phyloP scores from a whole-genome alignment of 2,329 filamentous ascomycete species.

The Penicillium sp. region DNA sequence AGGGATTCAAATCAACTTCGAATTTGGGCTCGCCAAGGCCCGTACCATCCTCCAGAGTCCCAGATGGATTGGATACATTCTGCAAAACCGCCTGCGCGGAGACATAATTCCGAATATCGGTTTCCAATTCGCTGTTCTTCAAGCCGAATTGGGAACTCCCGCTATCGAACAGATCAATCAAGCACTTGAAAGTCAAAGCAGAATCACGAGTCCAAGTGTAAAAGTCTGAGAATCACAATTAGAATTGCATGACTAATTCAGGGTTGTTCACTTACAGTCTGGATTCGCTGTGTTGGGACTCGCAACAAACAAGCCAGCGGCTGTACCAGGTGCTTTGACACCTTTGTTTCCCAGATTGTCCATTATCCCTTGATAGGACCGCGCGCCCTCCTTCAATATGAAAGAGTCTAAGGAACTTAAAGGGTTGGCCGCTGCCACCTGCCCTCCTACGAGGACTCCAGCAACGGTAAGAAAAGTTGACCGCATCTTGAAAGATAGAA shows the following conservation, averaged over 20 bases:
- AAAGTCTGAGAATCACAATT: constrained; percentile 56
- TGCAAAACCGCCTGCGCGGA: constrained; percentile 66
- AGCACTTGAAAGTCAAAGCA: constrained; percentile 65
- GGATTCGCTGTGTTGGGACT: constrained; percentile 54
- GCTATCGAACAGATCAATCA: constrained; percentile 63
- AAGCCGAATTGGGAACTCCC: background rate
- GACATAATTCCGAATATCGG: constrained; percentile 67
- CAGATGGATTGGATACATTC: constrained; percentile 67
- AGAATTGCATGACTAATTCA: background rate
- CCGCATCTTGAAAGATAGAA: background rate
- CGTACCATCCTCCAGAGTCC: constrained; percentile 46
- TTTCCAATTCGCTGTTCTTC: constrained; percentile 45
- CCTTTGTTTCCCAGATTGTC: constrained; percentile 22
- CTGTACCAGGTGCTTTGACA: constrained; percentile 44
- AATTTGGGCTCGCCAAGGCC: constrained; percentile 73
- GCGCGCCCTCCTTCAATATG: background rate
- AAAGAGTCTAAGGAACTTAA: background rate
- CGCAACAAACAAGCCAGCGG: constrained; percentile 54
- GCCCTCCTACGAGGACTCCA: background rate
- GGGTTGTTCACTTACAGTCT: constrained; percentile 46
- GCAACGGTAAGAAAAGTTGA: background rate
- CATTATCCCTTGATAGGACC: background rate
- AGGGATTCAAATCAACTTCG: constrained; percentile 62
- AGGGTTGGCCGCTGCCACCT: background rate
- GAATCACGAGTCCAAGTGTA: constrained; percentile 77